A percentile compares a stretch with the other conserved stretches of the same genome.
phyloP scores from a whole-genome alignment of 2,329 filamentous ascomycete genomes.

The Xenoacremonium recifei region DNA sequence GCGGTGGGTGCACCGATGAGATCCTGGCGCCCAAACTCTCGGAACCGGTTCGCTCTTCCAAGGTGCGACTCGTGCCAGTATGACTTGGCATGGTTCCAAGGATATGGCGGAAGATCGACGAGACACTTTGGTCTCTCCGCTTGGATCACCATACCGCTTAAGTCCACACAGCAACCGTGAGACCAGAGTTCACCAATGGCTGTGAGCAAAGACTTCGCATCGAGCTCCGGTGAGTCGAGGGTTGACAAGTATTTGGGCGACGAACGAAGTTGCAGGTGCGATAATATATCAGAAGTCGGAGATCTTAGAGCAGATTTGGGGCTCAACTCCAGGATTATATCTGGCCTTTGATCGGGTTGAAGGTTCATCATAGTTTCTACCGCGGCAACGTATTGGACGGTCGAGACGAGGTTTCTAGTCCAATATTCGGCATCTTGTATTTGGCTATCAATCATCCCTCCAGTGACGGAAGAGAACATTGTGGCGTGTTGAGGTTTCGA shows the following conservation, averaged over 20 bases:
- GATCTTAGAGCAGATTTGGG: constrained; percentile 36
- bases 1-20: constrained; percentile 47
- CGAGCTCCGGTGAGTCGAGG: constrained; percentile 21
- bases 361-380: constrained; percentile 33
- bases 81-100: constrained; percentile 51
- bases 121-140: constrained; percentile 33
- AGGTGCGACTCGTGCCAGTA: constrained; percentile 56
- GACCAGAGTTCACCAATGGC: constrained; percentile 37
- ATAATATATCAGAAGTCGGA: constrained; percentile 36
- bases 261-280: constrained; percentile 7
- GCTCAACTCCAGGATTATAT: constrained; percentile 41
- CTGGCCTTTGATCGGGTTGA: constrained; percentile 26
- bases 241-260: constrained; percentile 23
- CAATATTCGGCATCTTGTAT: constrained; percentile 41
- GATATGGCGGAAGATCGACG: constrained; percentile 48
- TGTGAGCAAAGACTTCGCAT: constrained; percentile 25
- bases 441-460: constrained; percentile 19
- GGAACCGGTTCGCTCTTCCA: constrained; percentile 41
- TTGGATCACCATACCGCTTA: constrained; percentile 29
- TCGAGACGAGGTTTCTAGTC: constrained; percentile 43
- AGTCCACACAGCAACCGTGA: constrained; percentile 29
- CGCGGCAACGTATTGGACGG: constrained; percentile 43
- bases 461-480: constrained; percentile 45
- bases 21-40: constrained; percentile 46
- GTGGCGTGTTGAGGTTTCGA: constrained; percentile 8